Percentiles rank a stretch among this genome's conserved stretches.
Evolutionary conservation across 2,329 filamentous ascomycete genomes (phyloP).

Genomic region (Lecanicillium sp.): DNA sequence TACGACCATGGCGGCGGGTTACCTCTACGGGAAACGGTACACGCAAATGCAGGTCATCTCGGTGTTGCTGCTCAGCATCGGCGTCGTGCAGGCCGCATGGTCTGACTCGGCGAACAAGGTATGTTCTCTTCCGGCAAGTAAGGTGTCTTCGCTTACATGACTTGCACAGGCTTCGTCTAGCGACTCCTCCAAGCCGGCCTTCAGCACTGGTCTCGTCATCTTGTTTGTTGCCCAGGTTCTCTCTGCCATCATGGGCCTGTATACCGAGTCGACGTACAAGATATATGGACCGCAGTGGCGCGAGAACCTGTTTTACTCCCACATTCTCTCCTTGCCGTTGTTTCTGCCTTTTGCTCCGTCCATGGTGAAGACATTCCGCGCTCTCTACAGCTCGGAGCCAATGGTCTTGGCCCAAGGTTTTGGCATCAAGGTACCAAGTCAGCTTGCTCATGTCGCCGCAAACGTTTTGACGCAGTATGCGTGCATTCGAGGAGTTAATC

Average conservation of each 20-base stretch:
- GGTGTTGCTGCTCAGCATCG: constrained; percentile 75
- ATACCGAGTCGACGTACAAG: constrained; percentile 85
- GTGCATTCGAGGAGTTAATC: constrained; percentile 92
- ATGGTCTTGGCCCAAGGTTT: constrained; percentile 29
- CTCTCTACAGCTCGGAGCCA: constrained; percentile 58
- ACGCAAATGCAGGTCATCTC: constrained; percentile 72
- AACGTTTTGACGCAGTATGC: constrained; percentile 89
- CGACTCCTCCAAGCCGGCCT: constrained; percentile 22
- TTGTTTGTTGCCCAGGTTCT: constrained; percentile 84
- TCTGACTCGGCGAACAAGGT: constrained; percentile 84
- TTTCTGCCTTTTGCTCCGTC: constrained; percentile 67
- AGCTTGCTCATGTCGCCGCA: constrained; percentile 62
- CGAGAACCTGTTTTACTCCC: constrained; percentile 93
- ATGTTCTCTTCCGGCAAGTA: constrained; percentile 21
- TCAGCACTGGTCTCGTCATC: constrained; percentile 65
- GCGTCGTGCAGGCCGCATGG: constrained; percentile 82
- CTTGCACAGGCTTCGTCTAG: constrained; percentile 11
- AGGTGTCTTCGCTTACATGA: constrained; percentile 12
- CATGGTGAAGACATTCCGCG: constrained; percentile 57
- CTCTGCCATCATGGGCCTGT: constrained; percentile 90
- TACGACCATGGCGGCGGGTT: constrained; percentile 89
- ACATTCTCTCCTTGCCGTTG: constrained; percentile 67
- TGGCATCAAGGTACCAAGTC: constrained; percentile 48
- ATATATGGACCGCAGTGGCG: constrained; percentile 86
- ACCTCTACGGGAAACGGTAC: constrained; percentile 78